phyloP scores from a whole-genome alignment of 768 basidiomycete genomes.

The Lactarius vividus region DNA sequence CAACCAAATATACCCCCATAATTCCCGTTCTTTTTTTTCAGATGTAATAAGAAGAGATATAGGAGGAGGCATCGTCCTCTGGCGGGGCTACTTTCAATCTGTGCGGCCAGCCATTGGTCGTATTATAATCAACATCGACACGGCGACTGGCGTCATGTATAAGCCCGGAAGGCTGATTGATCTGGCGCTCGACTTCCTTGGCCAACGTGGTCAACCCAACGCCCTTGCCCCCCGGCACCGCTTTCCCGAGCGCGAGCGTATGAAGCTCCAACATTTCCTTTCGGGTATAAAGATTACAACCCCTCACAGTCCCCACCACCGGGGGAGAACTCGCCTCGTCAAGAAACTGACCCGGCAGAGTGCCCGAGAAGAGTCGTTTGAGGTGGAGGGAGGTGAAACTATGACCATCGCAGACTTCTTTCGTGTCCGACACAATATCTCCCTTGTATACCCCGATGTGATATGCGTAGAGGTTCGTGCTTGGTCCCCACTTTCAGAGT shows the following conservation, averaged over 20 bases:
- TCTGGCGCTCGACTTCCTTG: constrained; percentile 57
- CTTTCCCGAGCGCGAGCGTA: constrained; percentile 49
- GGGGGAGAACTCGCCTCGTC: constrained; percentile 48
- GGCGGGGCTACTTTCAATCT: constrained; percentile 82
- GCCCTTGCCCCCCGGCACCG: constrained; percentile 40
- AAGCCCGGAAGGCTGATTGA: constrained; percentile 56
- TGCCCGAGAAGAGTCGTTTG: constrained; percentile 54
- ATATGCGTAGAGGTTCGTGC: constrained; percentile 65
- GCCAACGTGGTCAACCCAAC: constrained; percentile 32
- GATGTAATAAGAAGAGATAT: constrained; percentile 50
- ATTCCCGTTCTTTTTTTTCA: constrained; percentile 72
- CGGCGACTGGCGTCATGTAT: constrained; percentile 74
- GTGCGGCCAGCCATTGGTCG: constrained; percentile 61
- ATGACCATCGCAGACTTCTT: constrained; percentile 66
- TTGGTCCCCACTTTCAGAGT: neutral
- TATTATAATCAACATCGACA: constrained; percentile 73
- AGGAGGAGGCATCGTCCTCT: constrained; percentile 62
- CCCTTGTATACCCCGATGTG: constrained; percentile 57
- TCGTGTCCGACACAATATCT: constrained; percentile 46
- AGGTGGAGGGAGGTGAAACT: constrained; percentile 50
- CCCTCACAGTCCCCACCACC: constrained; percentile 25
- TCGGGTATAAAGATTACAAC: constrained; percentile 51
- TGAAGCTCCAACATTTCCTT: constrained; percentile 54
- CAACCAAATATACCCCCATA: constrained; percentile 61
- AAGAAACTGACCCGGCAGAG: constrained; percentile 55